These are phyloP conservation scores for Rhamnella rubrinervis DNA, from an alignment of 331 rosid genomes.

Conservation along the genomic window DNA sequence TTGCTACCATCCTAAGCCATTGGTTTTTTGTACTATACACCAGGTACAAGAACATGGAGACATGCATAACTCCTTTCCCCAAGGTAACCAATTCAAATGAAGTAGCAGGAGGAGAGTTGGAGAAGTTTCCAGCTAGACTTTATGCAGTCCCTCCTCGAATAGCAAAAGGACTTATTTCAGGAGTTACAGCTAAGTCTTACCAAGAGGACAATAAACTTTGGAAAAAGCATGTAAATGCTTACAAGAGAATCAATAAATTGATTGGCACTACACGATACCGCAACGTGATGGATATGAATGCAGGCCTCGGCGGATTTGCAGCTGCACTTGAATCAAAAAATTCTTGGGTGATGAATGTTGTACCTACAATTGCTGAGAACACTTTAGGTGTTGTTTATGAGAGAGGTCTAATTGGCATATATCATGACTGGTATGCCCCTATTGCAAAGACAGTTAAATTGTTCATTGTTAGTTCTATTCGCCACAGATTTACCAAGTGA, in stretches of 20 bases:
- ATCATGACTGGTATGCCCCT: slow-evolving; percentile 85
- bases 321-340: slow-evolving; percentile 78
- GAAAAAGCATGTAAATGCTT: slow-evolving; percentile 65
- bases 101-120: slow-evolving; percentile 78
- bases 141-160: slow-evolving; percentile 78
- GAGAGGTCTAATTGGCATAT: slow-evolving; percentile 93
- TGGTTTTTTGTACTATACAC: slow-evolving; percentile 13
- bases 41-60: slow-evolving; percentile 87
- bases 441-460: background rate
- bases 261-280: slow-evolving; percentile 76
- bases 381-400: slow-evolving; percentile 82
- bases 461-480: background rate
- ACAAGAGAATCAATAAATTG: slow-evolving; percentile 66
- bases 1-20: slow-evolving; percentile 5
- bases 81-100: slow-evolving; percentile 56
- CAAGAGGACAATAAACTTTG: slow-evolving; percentile 81
- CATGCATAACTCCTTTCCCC: slow-evolving; percentile 72
- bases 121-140: slow-evolving; percentile 88
- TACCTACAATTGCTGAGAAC: slow-evolving; percentile 73
- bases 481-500: background rate
- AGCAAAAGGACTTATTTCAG: slow-evolving; percentile 56
- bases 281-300: slow-evolving; percentile 97
- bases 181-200: slow-evolving; percentile 66
- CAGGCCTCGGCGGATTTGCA: slow-evolving; percentile 95
- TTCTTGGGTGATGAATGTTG: slow-evolving; percentile 97